Percentiles rank a stretch among this genome's conserved stretches.
Evolutionary conservation across 768 basidiomycete genomes (phyloP).

Genomic region (Tubosaeta brunneosetosa): DNA sequence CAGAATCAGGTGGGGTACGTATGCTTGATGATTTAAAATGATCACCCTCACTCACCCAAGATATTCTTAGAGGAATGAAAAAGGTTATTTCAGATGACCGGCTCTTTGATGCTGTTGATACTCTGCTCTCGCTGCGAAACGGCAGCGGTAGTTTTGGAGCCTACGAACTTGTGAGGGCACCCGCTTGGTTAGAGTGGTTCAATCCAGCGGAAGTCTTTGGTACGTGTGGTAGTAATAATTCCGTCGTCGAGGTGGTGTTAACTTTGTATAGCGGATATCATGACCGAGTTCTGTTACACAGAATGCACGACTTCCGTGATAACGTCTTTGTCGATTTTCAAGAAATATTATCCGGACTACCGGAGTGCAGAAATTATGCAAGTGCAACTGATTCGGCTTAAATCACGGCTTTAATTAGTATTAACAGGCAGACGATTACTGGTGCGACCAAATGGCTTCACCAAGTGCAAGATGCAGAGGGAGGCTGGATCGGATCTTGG

Average conservation of each 20-base stretch:
- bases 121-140: slow-evolving; percentile 85
- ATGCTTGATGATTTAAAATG: background rate
- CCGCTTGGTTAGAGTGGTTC: slow-evolving; percentile 73
- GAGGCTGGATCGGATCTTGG: slow-evolving; percentile 96
- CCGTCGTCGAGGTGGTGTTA: background rate
- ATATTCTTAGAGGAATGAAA: slow-evolving; percentile 56
- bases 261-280: slow-evolving; percentile 48
- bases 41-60: slow-evolving; percentile 9
- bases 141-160: slow-evolving; percentile 85
- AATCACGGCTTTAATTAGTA: background rate
- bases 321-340: too few species aligned
- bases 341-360: slow-evolving; percentile 37
- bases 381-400: slow-evolving; percentile 25
- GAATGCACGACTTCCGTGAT: too few species aligned
- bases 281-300: too few species aligned
- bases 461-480: slow-evolving; percentile 69
- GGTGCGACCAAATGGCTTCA: slow-evolving; percentile 81
- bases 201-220: slow-evolving; percentile 98
- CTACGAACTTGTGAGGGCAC: slow-evolving; percentile 86
- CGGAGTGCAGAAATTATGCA: slow-evolving; percentile 72
- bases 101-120: slow-evolving; percentile 82
- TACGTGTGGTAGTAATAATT: slow-evolving; percentile 27
- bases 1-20: slow-evolving; percentile 76
- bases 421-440: slow-evolving; percentile 8
- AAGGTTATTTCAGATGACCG: slow-evolving; percentile 71